Percentiles rank a stretch among this genome's conserved stretches.
Evolutionary conservation across 805 yeast genomes (phyloP).

Genomic region (Lipomyces lipofer): DNA sequence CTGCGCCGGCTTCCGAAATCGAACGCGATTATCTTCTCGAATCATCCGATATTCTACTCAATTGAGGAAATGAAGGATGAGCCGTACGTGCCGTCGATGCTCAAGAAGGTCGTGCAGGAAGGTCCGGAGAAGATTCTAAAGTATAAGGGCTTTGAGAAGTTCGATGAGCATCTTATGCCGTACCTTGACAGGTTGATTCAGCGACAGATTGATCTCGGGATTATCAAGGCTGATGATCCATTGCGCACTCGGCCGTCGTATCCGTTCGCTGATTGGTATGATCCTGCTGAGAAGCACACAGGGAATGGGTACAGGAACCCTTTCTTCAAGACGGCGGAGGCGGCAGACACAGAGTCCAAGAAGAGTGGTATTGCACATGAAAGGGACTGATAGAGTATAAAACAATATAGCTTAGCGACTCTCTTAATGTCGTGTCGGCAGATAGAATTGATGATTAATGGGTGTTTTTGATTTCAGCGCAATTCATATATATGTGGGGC

Average conservation of each 20-base stretch:
- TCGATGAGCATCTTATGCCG: constrained; percentile 59
- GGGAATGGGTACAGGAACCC: constrained; percentile 28
- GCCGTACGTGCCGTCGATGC: constrained; percentile 64
- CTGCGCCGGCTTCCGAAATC: constrained; percentile 65
- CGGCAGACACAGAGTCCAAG: too few species aligned
- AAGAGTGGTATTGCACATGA: too few species aligned
- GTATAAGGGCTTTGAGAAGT: constrained; percentile 60
- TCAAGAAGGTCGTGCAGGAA: constrained; percentile 62
- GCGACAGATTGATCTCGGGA: constrained; percentile 58
- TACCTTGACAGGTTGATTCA: constrained; percentile 59
- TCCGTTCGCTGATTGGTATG: constrained; percentile 35
- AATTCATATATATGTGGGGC: too few species aligned
- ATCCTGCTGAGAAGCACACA: constrained; percentile 20
- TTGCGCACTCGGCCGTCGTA: constrained; percentile 58
- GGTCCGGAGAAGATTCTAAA: constrained; percentile 66
- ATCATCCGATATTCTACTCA: constrained; percentile 72
- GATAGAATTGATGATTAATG: too few species aligned
- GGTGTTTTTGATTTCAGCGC: too few species aligned
- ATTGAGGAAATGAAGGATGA: constrained; percentile 79
- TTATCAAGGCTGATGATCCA: constrained; percentile 57
- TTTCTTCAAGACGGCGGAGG: background rate
- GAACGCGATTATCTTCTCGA: constrained; percentile 67
- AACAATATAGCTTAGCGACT: too few species aligned
- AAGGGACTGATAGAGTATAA: too few species aligned
- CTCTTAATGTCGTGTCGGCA: too few species aligned